A percentile compares a stretch with the other conserved stretches of the same genome.
phyloP scores from a whole-genome alignment of 495 filamentous ascomycete genomes.

The Xanthoparmelia taractica region DNA sequence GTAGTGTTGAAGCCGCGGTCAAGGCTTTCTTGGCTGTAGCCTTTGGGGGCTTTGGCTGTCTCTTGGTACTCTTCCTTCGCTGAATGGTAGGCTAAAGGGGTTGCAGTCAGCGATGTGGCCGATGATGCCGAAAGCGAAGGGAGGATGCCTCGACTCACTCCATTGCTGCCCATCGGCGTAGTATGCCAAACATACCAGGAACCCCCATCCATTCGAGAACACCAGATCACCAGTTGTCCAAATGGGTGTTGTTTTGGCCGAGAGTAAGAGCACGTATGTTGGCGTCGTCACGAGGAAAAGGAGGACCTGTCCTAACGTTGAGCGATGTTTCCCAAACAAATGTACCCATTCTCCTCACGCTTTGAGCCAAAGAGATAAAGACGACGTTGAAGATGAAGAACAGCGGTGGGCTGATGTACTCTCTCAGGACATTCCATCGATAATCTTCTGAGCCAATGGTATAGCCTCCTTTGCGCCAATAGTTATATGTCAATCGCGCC shows the following conservation, averaged over 20 bases:
- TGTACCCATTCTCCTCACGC: constrained; percentile 41
- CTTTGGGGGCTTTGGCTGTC: constrained; percentile 57
- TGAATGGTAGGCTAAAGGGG: constrained; percentile 55
- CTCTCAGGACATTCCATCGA: constrained; percentile 60
- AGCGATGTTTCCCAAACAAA: background rate
- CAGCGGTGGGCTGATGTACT: constrained; percentile 43
- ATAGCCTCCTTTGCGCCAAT: constrained; percentile 94
- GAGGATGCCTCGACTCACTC: constrained; percentile 41
- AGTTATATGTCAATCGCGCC: constrained; percentile 86
- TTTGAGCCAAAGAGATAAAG: constrained; percentile 85
- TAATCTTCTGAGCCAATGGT: constrained; percentile 85
- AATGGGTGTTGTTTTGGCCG: constrained; percentile 35
- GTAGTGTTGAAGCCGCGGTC: constrained; percentile 84
- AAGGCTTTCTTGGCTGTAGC: constrained; percentile 59
- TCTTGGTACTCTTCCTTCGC: constrained; percentile 70
- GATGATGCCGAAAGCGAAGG: background rate
- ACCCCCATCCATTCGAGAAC: constrained; percentile 59
- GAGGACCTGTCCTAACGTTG: constrained; percentile 36
- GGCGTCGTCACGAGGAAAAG: constrained; percentile 71
- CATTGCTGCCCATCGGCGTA: constrained; percentile 93
- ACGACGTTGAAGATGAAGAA: constrained; percentile 80
- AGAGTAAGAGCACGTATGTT: constrained; percentile 69
- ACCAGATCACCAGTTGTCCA: constrained; percentile 55
- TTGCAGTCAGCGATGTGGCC: constrained; percentile 10
- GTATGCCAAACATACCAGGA: constrained; percentile 64